phyloP scores from a whole-genome alignment of 768 basidiomycete genomes.

The Termitomyces sp. region DNA sequence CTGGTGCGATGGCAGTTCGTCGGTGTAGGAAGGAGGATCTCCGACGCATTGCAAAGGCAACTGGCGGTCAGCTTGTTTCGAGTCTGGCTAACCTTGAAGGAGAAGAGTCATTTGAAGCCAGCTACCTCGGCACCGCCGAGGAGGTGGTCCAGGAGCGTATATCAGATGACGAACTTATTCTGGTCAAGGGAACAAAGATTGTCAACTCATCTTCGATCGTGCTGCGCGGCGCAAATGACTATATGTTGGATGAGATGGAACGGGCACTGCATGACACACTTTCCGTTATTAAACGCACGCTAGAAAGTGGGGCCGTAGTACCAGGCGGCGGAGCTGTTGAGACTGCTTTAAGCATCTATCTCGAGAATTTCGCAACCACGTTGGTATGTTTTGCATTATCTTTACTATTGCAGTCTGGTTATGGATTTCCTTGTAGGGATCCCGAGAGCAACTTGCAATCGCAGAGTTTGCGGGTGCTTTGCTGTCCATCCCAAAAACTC shows the following conservation, averaged over 20 bases:
- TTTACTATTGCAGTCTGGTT: conserved; percentile 4
- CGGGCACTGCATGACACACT: conserved; percentile 90
- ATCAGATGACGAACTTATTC: conserved; percentile 96
- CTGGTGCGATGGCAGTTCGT: conserved; percentile 97
- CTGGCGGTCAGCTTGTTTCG: conserved; percentile 89
- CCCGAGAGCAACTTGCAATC: conserved; percentile 95
- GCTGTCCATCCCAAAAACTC: conserved; percentile 92
- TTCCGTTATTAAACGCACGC: conserved; percentile 92
- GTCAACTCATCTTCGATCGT: conserved; percentile 92
- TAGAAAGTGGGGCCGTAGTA: conserved; percentile 93
- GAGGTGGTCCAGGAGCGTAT: conserved; percentile 97
- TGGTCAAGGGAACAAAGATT: conserved; percentile 96
- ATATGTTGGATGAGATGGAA: conserved; percentile 99
- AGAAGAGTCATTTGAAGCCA: conserved; percentile 94
- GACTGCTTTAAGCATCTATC: conserved; percentile 91
- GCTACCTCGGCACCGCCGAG: conserved; percentile 86
- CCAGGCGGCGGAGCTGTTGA: conserved; percentile 98
- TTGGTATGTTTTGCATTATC: conserved; percentile 51
- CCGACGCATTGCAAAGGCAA: conserved; percentile 93
- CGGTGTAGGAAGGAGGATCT: conserved; percentile 98
- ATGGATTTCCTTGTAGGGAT: conserved; percentile 55
- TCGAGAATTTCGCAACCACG: conserved; percentile 98
- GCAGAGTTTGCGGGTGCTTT: conserved; percentile 96
- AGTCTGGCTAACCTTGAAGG: conserved; percentile 95
- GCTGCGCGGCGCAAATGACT: conserved; percentile 95